Conservation (phyloP, 2,329 filamentous ascomycete species). For the Colletotrichum tamarilloi region DNA sequence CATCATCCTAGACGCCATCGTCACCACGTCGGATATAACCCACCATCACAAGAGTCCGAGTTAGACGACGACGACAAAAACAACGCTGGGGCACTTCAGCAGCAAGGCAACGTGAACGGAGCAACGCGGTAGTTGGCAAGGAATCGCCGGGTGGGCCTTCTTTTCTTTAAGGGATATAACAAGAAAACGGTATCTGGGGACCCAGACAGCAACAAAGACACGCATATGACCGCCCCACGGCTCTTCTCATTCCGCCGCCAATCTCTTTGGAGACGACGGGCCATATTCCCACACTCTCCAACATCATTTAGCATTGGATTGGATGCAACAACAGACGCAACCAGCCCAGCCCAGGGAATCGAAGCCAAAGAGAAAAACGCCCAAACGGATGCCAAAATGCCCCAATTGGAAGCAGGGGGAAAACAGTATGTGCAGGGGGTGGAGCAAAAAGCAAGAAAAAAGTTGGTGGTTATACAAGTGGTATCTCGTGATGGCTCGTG, state of each 20-base stretch:
- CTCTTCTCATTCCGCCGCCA: neutral
- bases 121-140: slow-evolving; percentile 1
- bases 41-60: neutral
- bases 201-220: slow-evolving; percentile 9
- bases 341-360: slow-evolving; percentile 1
- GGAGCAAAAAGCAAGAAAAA: neutral
- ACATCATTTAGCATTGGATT: neutral
- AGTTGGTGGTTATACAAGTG: slow-evolving; percentile 34
- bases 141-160: neutral
- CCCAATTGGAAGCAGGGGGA: neutral
- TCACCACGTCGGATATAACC: neutral
- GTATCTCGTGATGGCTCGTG: slow-evolving; percentile 36
- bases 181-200: neutral
- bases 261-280: neutral
- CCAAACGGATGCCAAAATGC: slow-evolving; percentile 21
- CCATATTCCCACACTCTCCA: slow-evolving; percentile 20
- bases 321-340: slow-evolving; percentile 13
- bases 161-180: slow-evolving; percentile 16
- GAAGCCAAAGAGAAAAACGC: slow-evolving; percentile 12
- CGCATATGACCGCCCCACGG: slow-evolving; percentile 19
- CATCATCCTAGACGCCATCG: neutral
- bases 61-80: neutral
- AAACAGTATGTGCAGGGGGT: slow-evolving; percentile 22
- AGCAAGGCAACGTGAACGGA: neutral
- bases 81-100: neutral